phyloP scores from a whole-genome alignment of 805 yeast genomes.

The Starmera pachycereana region DNA sequence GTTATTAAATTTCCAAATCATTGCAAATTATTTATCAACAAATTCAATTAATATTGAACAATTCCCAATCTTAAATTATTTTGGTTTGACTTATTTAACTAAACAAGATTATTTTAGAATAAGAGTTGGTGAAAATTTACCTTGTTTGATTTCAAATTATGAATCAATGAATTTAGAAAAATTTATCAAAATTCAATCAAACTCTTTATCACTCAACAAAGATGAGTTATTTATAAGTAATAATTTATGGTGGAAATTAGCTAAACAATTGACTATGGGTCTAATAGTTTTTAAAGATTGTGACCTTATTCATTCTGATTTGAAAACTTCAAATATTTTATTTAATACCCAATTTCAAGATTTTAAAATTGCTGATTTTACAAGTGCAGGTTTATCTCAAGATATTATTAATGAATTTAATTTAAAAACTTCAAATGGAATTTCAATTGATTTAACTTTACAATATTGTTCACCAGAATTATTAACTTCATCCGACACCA shows the following conservation, averaged over 20 bases:
- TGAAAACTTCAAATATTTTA: conserved; percentile 36
- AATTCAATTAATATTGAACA: conserved; percentile 2
- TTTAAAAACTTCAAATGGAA: conserved; percentile 13
- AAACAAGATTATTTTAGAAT: conserved; percentile 6
- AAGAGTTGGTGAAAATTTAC: conserved; percentile 8
- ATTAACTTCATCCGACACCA: conserved; percentile 13
- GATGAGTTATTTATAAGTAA: conserved; percentile 4
- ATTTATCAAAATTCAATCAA: conserved; percentile 8
- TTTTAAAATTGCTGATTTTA: conserved; percentile 38
- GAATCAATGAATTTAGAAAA: conserved; percentile 14
- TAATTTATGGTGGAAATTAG: conserved; percentile 23
- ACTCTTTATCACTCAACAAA: conserved; percentile 8
- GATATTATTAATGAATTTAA: conserved; percentile 10
- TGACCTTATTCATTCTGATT: conserved; percentile 34
- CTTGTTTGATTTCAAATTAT: conserved; percentile 9
- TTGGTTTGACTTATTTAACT: conserved; percentile 10
- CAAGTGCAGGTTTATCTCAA: conserved; percentile 23
- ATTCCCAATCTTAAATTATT: conserved; percentile 11
- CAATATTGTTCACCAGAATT: conserved; percentile 40
- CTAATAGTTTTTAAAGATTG: conserved; percentile 17
- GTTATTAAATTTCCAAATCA: conserved; percentile 9
- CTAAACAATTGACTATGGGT: conserved; percentile 17
- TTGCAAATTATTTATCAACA: conserved; percentile 4
- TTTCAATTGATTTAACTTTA: conserved; percentile 23
- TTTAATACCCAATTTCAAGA: conserved; percentile 12